Conservation (phyloP, 2,329 filamentous ascomycete species). For the Colletotrichum sidae region DNA sequence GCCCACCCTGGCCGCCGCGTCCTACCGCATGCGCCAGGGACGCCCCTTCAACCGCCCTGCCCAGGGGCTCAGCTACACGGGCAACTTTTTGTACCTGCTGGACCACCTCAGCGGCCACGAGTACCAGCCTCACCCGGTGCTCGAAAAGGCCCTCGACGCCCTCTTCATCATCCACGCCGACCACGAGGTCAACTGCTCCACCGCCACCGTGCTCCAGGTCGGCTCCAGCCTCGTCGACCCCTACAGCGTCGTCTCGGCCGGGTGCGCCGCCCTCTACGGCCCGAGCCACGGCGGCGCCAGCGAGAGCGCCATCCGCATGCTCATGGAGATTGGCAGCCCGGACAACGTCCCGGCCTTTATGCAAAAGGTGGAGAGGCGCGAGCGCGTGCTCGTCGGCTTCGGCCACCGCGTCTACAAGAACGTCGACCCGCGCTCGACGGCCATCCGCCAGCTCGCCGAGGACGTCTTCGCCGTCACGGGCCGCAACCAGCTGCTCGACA, state of each 20-base stretch:
- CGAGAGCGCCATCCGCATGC: constrained; percentile 66
- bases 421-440: constrained; percentile 63
- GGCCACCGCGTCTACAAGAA: constrained; percentile 67
- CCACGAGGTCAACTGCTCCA: constrained; percentile 70
- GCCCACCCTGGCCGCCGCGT: constrained; percentile 61
- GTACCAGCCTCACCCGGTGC: constrained; percentile 59
- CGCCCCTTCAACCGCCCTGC: constrained; percentile 62
- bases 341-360: constrained; percentile 64
- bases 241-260: constrained; percentile 63
- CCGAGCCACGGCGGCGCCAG: constrained; percentile 71
- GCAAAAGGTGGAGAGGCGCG: constrained; percentile 60
- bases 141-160: constrained; percentile 63
- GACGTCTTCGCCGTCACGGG: constrained; percentile 62
- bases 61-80: constrained; percentile 61
- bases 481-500: constrained; percentile 63
- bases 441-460: constrained; percentile 61
- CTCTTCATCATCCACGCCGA: constrained; percentile 69
- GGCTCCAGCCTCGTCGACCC: constrained; percentile 68
- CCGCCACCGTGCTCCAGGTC: constrained; percentile 66
- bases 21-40: constrained; percentile 65
- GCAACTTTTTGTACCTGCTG: constrained; percentile 67
- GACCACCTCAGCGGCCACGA: constrained; percentile 61
- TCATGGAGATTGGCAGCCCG: constrained; percentile 62
- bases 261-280: constrained; percentile 65
- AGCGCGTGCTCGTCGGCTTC: constrained; percentile 66